phyloP scores from a whole-genome alignment of 2,329 filamentous ascomycete genomes.

The Cadophora malorum region DNA sequence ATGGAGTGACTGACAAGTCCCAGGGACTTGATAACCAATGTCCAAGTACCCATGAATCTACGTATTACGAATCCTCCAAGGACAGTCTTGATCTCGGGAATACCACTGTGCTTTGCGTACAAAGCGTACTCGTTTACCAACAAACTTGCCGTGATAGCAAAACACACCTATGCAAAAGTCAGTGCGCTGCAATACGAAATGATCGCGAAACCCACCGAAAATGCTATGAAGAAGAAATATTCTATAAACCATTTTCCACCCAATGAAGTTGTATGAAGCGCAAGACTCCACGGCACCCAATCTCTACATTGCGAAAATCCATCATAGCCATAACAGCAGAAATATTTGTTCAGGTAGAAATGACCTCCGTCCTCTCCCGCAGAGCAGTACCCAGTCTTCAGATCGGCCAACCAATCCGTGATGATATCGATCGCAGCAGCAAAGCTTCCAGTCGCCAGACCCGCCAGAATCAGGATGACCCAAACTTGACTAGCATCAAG shows the following conservation, averaged over 20 bases:
- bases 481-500: conserved; percentile 90
- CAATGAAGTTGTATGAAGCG: conserved; percentile 68
- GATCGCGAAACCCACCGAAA: conserved; percentile 67
- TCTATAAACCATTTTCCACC: conserved; percentile 82
- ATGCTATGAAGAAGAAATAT: conserved; percentile 85
- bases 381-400: conserved; percentile 89
- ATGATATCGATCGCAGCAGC: conserved; percentile 90
- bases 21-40: conserved; percentile 85
- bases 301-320: conserved; percentile 81
- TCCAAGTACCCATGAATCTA: conserved; percentile 87
- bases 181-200: conserved; percentile 1
- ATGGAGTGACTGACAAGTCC: conserved; percentile 69
- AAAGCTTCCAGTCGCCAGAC: conserved; percentile 80
- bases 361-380: conserved; percentile 77
- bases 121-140: conserved; percentile 84
- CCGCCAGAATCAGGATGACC: conserved; percentile 85
- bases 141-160: conserved; percentile 78
- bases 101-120: conserved; percentile 93
- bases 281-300: conserved; percentile 85
- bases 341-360: conserved; percentile 90
- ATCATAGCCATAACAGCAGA: conserved; percentile 93
- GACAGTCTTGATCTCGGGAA: conserved; percentile 97
- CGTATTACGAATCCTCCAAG: conserved; percentile 92
- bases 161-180: conserved; percentile 62
- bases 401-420: conserved; percentile 90